A percentile compares a stretch with the other conserved stretches of the same genome.
These are phyloP conservation scores for Trypanosoma melophagium DNA, from an alignment of 208 protist genomes.

Conservation along the genomic window DNA sequence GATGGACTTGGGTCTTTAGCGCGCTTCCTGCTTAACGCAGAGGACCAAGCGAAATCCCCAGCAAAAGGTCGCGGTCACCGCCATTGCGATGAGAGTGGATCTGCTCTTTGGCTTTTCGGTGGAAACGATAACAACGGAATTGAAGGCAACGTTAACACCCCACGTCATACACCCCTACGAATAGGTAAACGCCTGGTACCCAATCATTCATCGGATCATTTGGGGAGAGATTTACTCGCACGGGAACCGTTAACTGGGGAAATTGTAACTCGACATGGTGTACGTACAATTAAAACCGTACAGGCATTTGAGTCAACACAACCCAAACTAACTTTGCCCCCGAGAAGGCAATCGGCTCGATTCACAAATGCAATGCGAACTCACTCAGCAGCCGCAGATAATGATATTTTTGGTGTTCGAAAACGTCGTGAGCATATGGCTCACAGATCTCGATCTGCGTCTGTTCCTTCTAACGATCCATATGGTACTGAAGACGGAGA, in stretches of 20 bases:
- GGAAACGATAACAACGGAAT: not conserved
- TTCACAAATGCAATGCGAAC: constrained; percentile 23
- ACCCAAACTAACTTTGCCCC: constrained; percentile 12
- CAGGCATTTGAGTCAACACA: constrained; percentile 21
- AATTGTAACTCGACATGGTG: not conserved
- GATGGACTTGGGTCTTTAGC: constrained; percentile 25
- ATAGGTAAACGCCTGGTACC: not conserved
- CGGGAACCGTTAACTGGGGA: not conserved
- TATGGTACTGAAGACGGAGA: constrained; percentile 8
- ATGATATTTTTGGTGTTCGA: constrained; percentile 53
- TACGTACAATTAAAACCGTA: constrained; percentile 14
- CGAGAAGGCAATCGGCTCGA: constrained; percentile 1
- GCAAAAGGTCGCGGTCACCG: constrained; percentile 7
- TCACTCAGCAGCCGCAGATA: constrained; percentile 27
- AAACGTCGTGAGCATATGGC: constrained; percentile 21
- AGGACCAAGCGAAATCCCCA: not conserved
- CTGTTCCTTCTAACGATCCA: constrained; percentile 7
- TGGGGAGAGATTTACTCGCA: constrained; percentile 10
- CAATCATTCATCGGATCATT: not conserved
- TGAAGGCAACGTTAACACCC: not conserved
- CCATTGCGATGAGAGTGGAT: not conserved
- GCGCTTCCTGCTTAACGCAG: constrained; percentile 12
- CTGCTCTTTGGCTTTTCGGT: constrained; percentile 7
- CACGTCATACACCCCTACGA: not conserved
- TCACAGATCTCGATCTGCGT: not conserved